Conservation (phyloP, 768 basidiomycete genomes). For the Ramaria sp. region DNA sequence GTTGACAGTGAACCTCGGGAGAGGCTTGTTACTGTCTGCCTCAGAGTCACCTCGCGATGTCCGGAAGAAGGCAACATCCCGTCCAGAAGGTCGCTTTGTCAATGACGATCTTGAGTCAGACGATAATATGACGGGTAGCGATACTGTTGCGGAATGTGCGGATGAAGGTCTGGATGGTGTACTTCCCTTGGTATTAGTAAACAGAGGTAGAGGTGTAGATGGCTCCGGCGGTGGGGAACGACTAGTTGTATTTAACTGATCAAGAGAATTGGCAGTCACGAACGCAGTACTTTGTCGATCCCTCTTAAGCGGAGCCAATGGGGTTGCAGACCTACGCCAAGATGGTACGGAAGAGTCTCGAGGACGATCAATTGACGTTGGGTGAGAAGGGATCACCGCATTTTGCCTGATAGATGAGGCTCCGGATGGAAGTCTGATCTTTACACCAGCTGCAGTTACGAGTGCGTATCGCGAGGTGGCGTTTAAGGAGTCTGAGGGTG, state of each 20-base stretch:
- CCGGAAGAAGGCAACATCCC: conserved; percentile 3
- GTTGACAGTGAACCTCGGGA: conserved; percentile 64
- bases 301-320: conserved; percentile 15
- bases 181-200: neutral
- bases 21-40: conserved; percentile 22
- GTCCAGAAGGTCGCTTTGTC: neutral
- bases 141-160: conserved; percentile 1
- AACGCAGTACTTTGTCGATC: neutral
- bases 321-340: conserved; percentile 27
- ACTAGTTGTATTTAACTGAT: conserved; percentile 42
- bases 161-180: neutral
- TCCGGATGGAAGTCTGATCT: conserved; percentile 3
- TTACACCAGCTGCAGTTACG: conserved; percentile 6
- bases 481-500: neutral
- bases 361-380: conserved; percentile 21
- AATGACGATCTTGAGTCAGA: neutral
- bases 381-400: neutral
- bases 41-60: conserved; percentile 17
- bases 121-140: conserved; percentile 5
- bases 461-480: neutral
- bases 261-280: conserved; percentile 1
- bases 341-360: conserved; percentile 23
- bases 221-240: conserved; percentile 57
- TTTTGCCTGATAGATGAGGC: neutral
- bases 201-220: conserved; percentile 8